Base-by-base conservation (phyloP, 2,329 filamentous ascomycete species). In the Curvularia lunata region DNA sequence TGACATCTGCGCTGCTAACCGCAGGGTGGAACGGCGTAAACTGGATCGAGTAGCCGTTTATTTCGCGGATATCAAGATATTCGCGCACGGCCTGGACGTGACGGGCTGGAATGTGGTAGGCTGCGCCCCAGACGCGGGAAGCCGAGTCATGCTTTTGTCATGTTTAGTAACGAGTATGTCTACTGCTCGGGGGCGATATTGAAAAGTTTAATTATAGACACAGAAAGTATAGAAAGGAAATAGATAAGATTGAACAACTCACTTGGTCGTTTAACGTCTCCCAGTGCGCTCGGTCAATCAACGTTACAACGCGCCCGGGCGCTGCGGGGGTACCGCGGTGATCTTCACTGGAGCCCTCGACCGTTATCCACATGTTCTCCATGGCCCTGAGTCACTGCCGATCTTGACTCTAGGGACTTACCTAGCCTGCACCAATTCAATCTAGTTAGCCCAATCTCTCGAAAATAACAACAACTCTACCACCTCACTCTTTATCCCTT, bases 31-130 rank as follows among this genome's bases (percentile, higher is more conserved):
- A 97, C 0, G 90, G 87, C 27, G 92, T 91, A 77, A 92, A 91
- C 78, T 97, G 93, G 65, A 97, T 96, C 52, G 88, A 91, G 79
- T 99, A 99, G 25, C 95, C 95, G 79, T 98, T 97, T 73, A 98
- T 97, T 78, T 99, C 95, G 45, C 95, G 89, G 64, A 97, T 94
- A 77, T 98, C 93, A 47, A 99, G 90, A 75, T 97, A 97, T 57
- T 88, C 85, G 66, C 91, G 89, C 4, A 97, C 94, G 79, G 94
- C 89, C 59, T 87, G 84, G 21, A 96, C 92, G 65, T 88, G 85
- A 1, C 85, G 82, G 6, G 88, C 78, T 27, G 84, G 82, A 77
- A 97, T 94, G 72, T 94, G 90, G 80, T 97, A 96, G 63, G 94
- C 95, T 16, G 91, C 91, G 56, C 95, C 95, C 93, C 93, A 98